These are phyloP conservation scores for Globisporangium alternatum DNA, from an alignment of 352 stramenopile species.

Conservation along the genomic window DNA sequence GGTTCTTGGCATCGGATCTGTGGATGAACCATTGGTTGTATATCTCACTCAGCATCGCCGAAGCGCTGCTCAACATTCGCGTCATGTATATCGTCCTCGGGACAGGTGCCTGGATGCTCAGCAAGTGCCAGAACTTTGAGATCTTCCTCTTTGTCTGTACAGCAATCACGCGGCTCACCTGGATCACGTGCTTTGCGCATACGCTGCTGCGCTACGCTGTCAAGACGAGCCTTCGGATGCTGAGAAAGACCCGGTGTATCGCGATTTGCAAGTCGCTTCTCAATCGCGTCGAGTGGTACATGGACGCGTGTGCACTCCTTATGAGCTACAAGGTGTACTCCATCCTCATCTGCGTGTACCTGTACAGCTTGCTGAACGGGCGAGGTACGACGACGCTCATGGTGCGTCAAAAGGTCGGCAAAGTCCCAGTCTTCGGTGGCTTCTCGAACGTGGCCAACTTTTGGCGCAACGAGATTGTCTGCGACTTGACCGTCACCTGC, in stretches of 20 bases:
- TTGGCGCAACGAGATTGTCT: conserved; percentile 31
- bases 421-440: conserved; percentile 23
- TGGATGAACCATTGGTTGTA: conserved; percentile 73
- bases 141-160: conserved; percentile 53
- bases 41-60: conserved; percentile 50
- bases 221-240: conserved; percentile 30
- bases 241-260: conserved; percentile 37
- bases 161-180: conserved; percentile 40
- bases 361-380: conserved; percentile 20
- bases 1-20: conserved; percentile 45
- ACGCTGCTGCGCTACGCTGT: conserved; percentile 24
- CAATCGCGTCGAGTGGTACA: background rate
- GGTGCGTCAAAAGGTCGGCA: conserved; percentile 7
- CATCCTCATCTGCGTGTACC: conserved; percentile 17
- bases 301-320: conserved; percentile 11
- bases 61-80: conserved; percentile 38
- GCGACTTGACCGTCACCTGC: conserved; percentile 15
- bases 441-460: conserved; percentile 19
- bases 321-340: conserved; percentile 34
- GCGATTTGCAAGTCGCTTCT: background rate
- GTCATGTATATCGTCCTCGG: conserved; percentile 42
- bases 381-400: conserved; percentile 23
- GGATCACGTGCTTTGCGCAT: conserved; percentile 50
- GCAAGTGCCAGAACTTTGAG: conserved; percentile 28
- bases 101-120: conserved; percentile 52